Base-by-base conservation (phyloP, 2,329 filamentous ascomycete species). In the Aureobasidium sp. region DNA sequence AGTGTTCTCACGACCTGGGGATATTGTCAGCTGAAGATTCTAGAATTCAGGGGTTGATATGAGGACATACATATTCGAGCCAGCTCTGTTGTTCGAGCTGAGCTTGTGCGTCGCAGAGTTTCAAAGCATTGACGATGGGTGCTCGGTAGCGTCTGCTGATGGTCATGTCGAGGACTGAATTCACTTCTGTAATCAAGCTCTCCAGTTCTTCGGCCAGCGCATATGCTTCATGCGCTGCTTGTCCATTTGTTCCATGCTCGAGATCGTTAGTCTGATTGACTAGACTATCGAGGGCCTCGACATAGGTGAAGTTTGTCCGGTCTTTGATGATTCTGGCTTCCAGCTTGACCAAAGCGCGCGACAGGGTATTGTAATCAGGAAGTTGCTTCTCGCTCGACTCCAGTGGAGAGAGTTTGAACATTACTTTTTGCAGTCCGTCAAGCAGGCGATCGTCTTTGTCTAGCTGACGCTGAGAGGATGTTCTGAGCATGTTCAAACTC, bases 91-190 rank as follows among this genome's bases (percentile, higher is more conserved):
- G 71, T 39, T 76, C 71, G 44, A 70, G 68, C 19, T 65, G 66
- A 27, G 68, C 66, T 49, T 77, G 73, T 33, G 69, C 67, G 31
- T 74, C 71, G 27, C 71, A 71, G 11, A 72, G 68, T 24, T 73
- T 66, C 60, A 75, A 71, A 27, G 69, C 68, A 12, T 74, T 71
- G 6, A 83, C 73, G 1, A 86, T 83, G 0, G 87, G 86, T 63
- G 84, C 81, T 5, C 87, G 77, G 66, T 86, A 81, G 68, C 88
- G 84, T 67, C 87, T 82, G 66, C 89, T 85, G 0, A 86, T 79
- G 0, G 86, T 84, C 83, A 90, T 90, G 64, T 88, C 83, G 7
- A 86, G 82, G 1, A 90, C 84, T 0, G 86, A 83, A 0, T 87
- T 75, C 44, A 90, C 85, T 69, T 90, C 88, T 0, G 85, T 77